Conservation (phyloP, 2,329 filamentous ascomycete species). For the Domatiomyces globalis region DNA sequence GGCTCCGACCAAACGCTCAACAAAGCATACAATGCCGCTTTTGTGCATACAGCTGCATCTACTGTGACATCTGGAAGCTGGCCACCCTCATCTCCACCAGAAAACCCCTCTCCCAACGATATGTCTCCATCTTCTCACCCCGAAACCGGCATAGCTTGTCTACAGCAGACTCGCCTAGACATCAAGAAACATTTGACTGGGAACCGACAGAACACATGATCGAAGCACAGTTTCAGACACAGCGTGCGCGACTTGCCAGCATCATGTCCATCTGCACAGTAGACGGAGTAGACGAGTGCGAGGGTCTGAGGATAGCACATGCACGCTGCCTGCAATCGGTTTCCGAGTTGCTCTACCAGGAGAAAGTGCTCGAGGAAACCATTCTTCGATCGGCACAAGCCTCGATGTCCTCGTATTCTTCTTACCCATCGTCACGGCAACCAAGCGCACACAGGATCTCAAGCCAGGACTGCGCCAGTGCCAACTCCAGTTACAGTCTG, state of each 20-base stretch:
- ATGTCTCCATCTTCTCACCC: conserved; percentile 7
- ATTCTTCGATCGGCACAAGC: background rate
- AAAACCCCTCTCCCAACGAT: conserved; percentile 12
- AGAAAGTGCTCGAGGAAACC: conserved; percentile 14
- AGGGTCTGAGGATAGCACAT: conserved; percentile 15
- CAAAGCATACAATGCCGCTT: conserved; percentile 12
- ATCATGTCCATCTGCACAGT: conserved; percentile 18
- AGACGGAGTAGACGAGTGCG: conserved; percentile 13
- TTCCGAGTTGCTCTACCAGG: conserved; percentile 16
- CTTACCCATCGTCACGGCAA: background rate
- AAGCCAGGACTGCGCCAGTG: background rate
- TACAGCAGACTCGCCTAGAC: conserved; percentile 7
- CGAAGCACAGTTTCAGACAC: conserved; percentile 16
- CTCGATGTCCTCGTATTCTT: background rate
- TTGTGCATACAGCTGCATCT: conserved; percentile 13
- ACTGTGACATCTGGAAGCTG: conserved; percentile 19
- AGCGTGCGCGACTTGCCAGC: conserved; percentile 14
- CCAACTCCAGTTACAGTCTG: background rate
- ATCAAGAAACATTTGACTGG: conserved; percentile 4
- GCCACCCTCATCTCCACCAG: conserved; percentile 15
- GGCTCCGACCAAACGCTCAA: conserved; percentile 11
- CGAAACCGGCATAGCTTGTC: conserved; percentile 6
- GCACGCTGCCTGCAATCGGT: conserved; percentile 12
- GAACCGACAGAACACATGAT: conserved; percentile 12
- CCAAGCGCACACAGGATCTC: background rate